Evolutionary conservation across 2,329 filamentous ascomycete species (phyloP).

Genomic region (Fusarium pseudoanthophilum): DNA sequence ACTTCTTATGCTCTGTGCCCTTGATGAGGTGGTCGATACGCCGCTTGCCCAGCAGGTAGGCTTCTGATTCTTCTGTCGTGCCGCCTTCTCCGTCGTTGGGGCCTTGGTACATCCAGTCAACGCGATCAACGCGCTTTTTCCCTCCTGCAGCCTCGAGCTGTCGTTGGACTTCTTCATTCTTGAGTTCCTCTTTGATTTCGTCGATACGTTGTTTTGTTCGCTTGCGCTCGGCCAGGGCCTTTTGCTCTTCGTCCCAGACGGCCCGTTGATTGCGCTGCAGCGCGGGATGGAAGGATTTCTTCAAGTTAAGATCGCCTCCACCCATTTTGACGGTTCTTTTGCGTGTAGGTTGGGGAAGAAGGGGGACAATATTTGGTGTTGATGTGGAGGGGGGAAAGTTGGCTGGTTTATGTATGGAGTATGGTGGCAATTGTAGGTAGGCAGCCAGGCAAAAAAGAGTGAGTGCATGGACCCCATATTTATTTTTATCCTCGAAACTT

Average conservation of each 20-base stretch:
- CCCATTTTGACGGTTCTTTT: slow-evolving; percentile 71
- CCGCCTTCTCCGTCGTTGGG: slow-evolving; percentile 81
- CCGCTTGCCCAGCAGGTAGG: slow-evolving; percentile 90
- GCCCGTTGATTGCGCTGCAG: slow-evolving; percentile 89
- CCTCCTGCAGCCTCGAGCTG: slow-evolving; percentile 91
- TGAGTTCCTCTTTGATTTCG: slow-evolving; percentile 92
- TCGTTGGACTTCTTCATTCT: slow-evolving; percentile 89
- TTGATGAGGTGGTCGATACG: slow-evolving; percentile 86
- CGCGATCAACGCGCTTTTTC: slow-evolving; percentile 79
- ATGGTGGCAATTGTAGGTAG: slow-evolving; percentile 37
- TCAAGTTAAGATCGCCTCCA: slow-evolving; percentile 93
- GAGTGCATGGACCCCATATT: neutral
- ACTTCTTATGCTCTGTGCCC: slow-evolving; percentile 80
- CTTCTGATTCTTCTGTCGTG: slow-evolving; percentile 89
- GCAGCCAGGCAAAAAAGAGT: neutral
- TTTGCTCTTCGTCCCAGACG: slow-evolving; percentile 92
- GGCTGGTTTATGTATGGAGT: neutral
- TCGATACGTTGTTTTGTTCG: slow-evolving; percentile 90
- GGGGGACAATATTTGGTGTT: neutral
- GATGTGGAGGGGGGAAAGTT: neutral
- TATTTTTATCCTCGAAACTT: neutral
- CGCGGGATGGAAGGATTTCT: slow-evolving; percentile 94
- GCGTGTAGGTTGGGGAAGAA: slow-evolving; percentile 9
- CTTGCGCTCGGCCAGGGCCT: slow-evolving; percentile 94
- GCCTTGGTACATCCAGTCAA: slow-evolving; percentile 98